phyloP scores from a whole-genome alignment of 2,329 filamentous ascomycete species.

The Trichoderma asperellum region DNA sequence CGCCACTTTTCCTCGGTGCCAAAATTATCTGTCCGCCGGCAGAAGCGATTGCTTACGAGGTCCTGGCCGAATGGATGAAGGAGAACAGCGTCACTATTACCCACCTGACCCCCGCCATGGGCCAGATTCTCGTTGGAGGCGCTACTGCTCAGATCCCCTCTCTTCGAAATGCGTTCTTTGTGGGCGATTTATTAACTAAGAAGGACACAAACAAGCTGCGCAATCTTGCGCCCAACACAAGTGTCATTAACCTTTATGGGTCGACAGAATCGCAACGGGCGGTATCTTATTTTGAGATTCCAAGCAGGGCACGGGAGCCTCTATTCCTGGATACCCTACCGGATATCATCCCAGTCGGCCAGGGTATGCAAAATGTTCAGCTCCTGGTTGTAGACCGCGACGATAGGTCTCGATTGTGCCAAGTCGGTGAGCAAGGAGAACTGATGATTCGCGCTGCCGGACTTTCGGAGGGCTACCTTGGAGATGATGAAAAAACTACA shows the following conservation, averaged over 20 bases:
- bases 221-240: slow-evolving; percentile 61
- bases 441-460: slow-evolving; percentile 82
- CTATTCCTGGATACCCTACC: slow-evolving; percentile 48
- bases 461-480: slow-evolving; percentile 62
- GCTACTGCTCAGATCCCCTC: slow-evolving; percentile 73
- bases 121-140: slow-evolving; percentile 91
- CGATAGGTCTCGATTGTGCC: slow-evolving; percentile 69
- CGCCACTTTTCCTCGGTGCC: slow-evolving; percentile 83
- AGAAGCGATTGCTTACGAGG: slow-evolving; percentile 86
- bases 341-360: slow-evolving; percentile 81
- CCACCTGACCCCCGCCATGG: slow-evolving; percentile 95
- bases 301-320: slow-evolving; percentile 59
- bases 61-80: slow-evolving; percentile 83
- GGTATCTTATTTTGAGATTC: neutral
- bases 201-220: slow-evolving; percentile 79
- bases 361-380: slow-evolving; percentile 88
- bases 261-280: slow-evolving; percentile 66
- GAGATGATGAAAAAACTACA: slow-evolving; percentile 50
- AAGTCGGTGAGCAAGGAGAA: slow-evolving; percentile 81
- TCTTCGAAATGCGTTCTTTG: slow-evolving; percentile 85
- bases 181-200: slow-evolving; percentile 87
- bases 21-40: slow-evolving; percentile 76
- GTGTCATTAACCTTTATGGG: slow-evolving; percentile 80
- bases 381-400: slow-evolving; percentile 79
- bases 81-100: slow-evolving; percentile 75